A percentile compares a stretch with the other conserved stretches of the same genome.
Conservation (phyloP, 2,329 filamentous ascomycete species). For the Aureobasidium subglaciale region DNA sequence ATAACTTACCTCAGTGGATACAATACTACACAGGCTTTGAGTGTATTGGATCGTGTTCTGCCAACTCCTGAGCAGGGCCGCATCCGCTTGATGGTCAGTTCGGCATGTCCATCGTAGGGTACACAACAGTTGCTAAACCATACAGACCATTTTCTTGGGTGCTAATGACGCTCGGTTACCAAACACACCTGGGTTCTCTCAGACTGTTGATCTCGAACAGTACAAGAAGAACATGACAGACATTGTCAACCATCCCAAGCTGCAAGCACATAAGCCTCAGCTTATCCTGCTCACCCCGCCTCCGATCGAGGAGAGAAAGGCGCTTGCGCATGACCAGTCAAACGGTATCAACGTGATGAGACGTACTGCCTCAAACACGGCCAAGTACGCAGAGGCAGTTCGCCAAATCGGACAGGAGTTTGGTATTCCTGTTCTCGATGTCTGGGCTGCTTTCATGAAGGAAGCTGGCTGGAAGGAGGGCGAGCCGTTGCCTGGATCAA, state of each 20-base stretch:
- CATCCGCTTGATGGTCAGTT: constrained; percentile 59
- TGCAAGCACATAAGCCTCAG: constrained; percentile 59
- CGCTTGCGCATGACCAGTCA: constrained; percentile 40
- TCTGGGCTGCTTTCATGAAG: constrained; percentile 73
- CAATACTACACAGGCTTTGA: constrained; percentile 68
- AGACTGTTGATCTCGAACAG: constrained; percentile 69
- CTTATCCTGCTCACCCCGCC: constrained; percentile 77
- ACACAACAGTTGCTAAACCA: background rate
- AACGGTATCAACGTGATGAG: constrained; percentile 31
- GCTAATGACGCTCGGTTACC: constrained; percentile 81
- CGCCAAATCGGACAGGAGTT: constrained; percentile 53
- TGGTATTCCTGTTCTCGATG: constrained; percentile 61
- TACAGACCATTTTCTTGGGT: constrained; percentile 70
- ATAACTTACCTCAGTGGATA: constrained; percentile 55
- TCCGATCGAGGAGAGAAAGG: constrained; percentile 69
- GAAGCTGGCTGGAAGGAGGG: constrained; percentile 48
- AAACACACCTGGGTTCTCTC: constrained; percentile 49
- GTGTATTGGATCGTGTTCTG: constrained; percentile 63
- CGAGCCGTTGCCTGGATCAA: constrained; percentile 48
- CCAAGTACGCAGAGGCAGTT: constrained; percentile 58
- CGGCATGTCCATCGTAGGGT: background rate
- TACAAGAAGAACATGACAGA: constrained; percentile 66
- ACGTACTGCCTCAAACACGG: constrained; percentile 55
- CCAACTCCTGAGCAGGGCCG: constrained; percentile 55
- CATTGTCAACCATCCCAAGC: constrained; percentile 65